A percentile compares a stretch with the other conserved stretches of the same genome.
These are phyloP conservation scores for Dentipellis fragilis DNA, from an alignment of 768 basidiomycete species.

Conservation along the genomic window DNA sequence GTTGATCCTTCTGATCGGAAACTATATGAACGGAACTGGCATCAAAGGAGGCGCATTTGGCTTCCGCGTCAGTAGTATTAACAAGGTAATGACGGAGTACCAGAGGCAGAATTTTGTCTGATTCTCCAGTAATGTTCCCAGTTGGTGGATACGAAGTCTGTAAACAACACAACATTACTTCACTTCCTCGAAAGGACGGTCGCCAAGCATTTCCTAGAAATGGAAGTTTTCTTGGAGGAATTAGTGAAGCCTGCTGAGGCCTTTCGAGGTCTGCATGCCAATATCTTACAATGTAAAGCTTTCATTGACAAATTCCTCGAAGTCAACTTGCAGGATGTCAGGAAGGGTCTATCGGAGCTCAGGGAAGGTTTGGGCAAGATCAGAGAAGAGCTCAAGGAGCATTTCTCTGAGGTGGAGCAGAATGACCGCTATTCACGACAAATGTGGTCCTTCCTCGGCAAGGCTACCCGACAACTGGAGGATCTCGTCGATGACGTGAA, in stretches of 20 bases:
- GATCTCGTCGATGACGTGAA: constrained; percentile 84
- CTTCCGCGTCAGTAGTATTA: constrained; percentile 95
- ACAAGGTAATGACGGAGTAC: constrained; percentile 50
- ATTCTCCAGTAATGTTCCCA: constrained; percentile 20
- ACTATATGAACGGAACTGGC: constrained; percentile 97
- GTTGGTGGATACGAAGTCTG: constrained; percentile 96
- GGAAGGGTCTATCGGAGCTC: constrained; percentile 64
- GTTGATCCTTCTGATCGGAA: constrained; percentile 92
- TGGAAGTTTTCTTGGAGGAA: constrained; percentile 85
- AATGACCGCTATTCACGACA: constrained; percentile 77
- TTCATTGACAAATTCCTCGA: constrained; percentile 8
- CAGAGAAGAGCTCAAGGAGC: constrained; percentile 66
- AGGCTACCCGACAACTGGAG: constrained; percentile 64
- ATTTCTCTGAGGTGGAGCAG: constrained; percentile 65
- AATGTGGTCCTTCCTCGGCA: constrained; percentile 86
- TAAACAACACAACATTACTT: constrained; percentile 86
- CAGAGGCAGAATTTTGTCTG: not conserved
- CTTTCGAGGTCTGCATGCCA: constrained; percentile 58
- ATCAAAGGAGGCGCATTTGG: constrained; percentile 95
- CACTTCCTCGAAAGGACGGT: constrained; percentile 92
- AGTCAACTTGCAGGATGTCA: constrained; percentile 85
- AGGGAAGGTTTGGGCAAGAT: constrained; percentile 71
- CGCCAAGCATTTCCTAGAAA: constrained; percentile 75
- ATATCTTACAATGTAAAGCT: not conserved
- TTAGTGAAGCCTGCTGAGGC: constrained; percentile 85